Percentiles rank a stretch among this genome's conserved stretches.
Conservation (phyloP, 257 asterid species). For the Leonotis leonurus region DNA sequence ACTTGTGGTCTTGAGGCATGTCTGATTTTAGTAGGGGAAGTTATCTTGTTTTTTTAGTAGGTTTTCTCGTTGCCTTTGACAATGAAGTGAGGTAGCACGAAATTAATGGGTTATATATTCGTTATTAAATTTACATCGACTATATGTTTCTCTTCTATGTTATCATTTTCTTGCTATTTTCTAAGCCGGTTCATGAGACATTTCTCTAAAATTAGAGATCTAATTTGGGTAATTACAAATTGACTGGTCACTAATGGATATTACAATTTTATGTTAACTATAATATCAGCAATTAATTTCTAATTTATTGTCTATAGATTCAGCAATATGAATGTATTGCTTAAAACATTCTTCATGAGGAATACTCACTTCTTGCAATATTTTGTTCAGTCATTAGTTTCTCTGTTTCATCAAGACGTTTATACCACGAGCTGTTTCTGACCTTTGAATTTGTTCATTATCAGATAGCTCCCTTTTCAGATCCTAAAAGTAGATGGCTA, state of each 20-base stretch:
- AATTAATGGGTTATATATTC: not conserved
- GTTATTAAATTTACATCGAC: not conserved
- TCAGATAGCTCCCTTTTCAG: slow-evolving; percentile 45
- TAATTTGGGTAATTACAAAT: not conserved
- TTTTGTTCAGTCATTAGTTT: not conserved
- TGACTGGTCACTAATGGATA: not conserved
- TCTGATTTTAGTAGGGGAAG: not conserved
- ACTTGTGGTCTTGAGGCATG: not conserved
- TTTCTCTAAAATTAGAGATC: not conserved
- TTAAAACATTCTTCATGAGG: not conserved
- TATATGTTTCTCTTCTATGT: not conserved
- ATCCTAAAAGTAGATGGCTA: slow-evolving; percentile 45
- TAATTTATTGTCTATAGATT: not conserved
- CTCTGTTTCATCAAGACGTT: too few relatives aligned
- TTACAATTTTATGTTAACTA: not conserved
- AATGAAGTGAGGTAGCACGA: not conserved
- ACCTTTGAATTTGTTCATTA: slow-evolving; percentile 10
- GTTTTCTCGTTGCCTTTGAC: not conserved
- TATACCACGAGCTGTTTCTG: not conserved
- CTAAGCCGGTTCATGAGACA: not conserved
- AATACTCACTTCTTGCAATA: not conserved
- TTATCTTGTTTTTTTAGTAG: not conserved
- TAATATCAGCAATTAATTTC: not conserved
- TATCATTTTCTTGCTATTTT: not conserved
- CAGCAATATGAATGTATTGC: not conserved